Percentiles rank a stretch among this genome's conserved stretches.
Conservation (phyloP, 305 asterid genomes). For the Stenogyne calaminthoides region DNA sequence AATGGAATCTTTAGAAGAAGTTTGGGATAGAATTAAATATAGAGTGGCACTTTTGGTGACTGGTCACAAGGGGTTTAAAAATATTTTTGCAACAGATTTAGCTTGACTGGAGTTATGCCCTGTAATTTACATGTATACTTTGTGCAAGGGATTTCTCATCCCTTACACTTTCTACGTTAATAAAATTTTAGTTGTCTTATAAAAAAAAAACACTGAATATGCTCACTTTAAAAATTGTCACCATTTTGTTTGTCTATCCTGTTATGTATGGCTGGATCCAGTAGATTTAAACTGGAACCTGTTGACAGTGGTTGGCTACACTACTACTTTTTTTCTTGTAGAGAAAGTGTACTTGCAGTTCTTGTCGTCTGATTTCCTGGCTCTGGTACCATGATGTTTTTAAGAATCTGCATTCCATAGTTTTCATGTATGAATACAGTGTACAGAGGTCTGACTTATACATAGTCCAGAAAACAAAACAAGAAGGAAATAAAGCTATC, state of each 20-base stretch:
- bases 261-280: neutral
- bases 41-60: no score
- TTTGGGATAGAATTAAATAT: no score
- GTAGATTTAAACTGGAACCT: neutral
- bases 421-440: neutral
- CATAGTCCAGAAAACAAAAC: neutral
- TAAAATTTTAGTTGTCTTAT: no score
- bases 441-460: neutral
- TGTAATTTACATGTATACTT: no score
- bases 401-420: neutral
- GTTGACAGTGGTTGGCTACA: neutral
- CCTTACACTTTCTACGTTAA: no score
- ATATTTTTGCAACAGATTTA: no score
- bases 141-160: no score
- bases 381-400: neutral
- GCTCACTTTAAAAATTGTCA: neutral
- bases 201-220: no score
- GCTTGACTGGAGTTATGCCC: no score
- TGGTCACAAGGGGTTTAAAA: no score
- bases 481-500: neutral
- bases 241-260: neutral
- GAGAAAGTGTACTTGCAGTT: neutral
- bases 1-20: no score
- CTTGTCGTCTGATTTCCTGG: neutral
- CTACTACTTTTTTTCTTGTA: neutral